A percentile compares a stretch with the other conserved stretches of the same genome.
phyloP scores from a whole-genome alignment of 805 yeast genomes.

The Suhomyces xylopsoci region DNA sequence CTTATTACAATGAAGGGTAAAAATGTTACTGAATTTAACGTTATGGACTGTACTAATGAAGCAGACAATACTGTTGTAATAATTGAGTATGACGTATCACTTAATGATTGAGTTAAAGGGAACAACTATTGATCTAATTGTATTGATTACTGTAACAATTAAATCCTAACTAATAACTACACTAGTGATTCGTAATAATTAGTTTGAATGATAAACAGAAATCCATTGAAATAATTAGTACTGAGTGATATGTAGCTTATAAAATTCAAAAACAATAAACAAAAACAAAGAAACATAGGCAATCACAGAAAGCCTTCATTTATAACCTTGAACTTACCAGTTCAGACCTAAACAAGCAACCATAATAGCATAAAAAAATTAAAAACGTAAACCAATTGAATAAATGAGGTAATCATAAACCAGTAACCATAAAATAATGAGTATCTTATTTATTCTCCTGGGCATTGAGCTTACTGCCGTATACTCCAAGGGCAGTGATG shows the following conservation, averaged over 20 bases:
- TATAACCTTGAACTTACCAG: background rate
- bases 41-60: too few relatives aligned
- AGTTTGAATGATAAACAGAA: background rate
- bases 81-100: too few relatives aligned
- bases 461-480: conserved; percentile 24
- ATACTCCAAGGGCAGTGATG: conserved; percentile 33
- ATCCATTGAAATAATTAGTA: too few relatives aligned
- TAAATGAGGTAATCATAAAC: background rate
- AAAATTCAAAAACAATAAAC: background rate
- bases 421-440: too few relatives aligned
- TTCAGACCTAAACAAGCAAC: background rate
- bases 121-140: too few relatives aligned
- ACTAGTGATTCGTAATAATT: background rate
- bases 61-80: too few relatives aligned
- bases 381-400: background rate
- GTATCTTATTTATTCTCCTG: background rate
- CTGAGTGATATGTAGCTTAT: background rate
- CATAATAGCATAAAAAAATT: background rate
- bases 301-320: background rate
- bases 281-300: background rate
- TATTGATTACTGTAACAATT: too few relatives aligned
- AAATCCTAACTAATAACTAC: too few relatives aligned
- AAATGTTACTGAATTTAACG: too few relatives aligned
- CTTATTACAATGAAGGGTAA: too few relatives aligned
- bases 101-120: too few relatives aligned